Base-by-base conservation (phyloP, 2,329 filamentous ascomycete species). In the Arthrobotrys entomopaga region DNA sequence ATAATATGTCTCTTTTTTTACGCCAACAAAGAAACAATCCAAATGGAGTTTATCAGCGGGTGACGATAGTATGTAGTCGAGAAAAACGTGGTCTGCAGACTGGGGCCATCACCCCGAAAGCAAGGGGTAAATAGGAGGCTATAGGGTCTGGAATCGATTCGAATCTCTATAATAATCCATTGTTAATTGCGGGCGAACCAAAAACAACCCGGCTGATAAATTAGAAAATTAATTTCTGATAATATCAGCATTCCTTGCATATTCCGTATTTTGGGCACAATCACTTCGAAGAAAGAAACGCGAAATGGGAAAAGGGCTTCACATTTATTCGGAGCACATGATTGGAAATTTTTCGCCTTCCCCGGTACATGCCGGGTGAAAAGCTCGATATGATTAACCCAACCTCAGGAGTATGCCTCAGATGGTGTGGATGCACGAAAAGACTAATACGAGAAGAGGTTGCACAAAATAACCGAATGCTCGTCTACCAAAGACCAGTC, bases 161-260 rank as follows among this genome's bases (percentile, higher is more conserved):
- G 29, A 34, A 34, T 34, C 29, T 5, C 29, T 49, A 52, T 65
- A 53, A 53, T 65, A 40, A 72, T 72, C 50, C 49, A 60, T 60
- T 60, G 48, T 42, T 60, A 56, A 20, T 49, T 65, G 42, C 60
- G 60, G 29, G 69, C 63, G 49, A 63, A 58, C 38, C 49, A 57
- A 66, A 57, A 65, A 61, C 48, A 46, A 60, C 61, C 61, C 56
- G 52, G 53, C 53, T 42, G 61, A 66, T 46, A n/a, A n/a, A n/a
- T n/a, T n/a, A 73, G 46, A 65, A 65, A 19, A 49, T 65, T 60
- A 73, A 73, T 73, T 58, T 73, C 69, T 66, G 61, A 63, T 73
- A 61, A 66, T 73, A 56, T 66, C 49, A 20, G 22, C 13, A 54
- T 66, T 57, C 61, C 69, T 58, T 73, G 57, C 69, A 73, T 54